Base-by-base conservation (phyloP, 2,329 filamentous ascomycete genomes). In the Trichoderma brevicompactum region DNA sequence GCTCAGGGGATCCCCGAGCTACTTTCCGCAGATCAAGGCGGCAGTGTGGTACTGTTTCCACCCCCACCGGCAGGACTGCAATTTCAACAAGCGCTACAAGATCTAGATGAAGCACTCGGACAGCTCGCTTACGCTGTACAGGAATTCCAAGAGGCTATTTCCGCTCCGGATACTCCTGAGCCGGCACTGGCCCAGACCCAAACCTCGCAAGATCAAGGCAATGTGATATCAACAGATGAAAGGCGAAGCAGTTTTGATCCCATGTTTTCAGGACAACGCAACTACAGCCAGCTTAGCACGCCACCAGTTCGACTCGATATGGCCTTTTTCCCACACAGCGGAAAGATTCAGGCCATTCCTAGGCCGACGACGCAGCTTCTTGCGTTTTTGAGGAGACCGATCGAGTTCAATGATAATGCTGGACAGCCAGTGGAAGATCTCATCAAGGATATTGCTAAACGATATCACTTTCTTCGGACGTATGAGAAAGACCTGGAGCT, bases 401-500 rank as follows among this genome's bases (percentile, higher is more conserved):
- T 38, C 3, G 69, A 69, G 40, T 66, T 62, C 61, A 72, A 73
- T 13, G 15, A 55, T 13, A 43, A 34, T 5, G 3, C 32, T 5
- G 44, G n/a, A 34, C 48, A 2, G 53, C 13, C n/a, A 41, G 53
- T 9, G 38, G 50, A 19, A 49, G 34, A 54, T 44, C 40, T 52
- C 15, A 15, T 40, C 38, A 52, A 52, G 43, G 52, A 59, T 15
- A 50, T 68, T 15, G 64, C 68, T 7, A 69, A 68, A 53, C 68
- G 71, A 13, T 72, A 76, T 53, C 74, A 74, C 56, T 73, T 86
- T 36, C 69, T 87, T 28, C 81, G 83, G n/a, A 80, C 81, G 9
- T 82, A 81, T 67, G 77, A 79, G 65, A 78, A 79, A 54, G 82
- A 83, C 38, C 68, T 85, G 32, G 83, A 85, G 71, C 73, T 87